Base-by-base conservation (phyloP, 1,284 basidiomycete genomes). In the Coriolopsis trogii region DNA sequence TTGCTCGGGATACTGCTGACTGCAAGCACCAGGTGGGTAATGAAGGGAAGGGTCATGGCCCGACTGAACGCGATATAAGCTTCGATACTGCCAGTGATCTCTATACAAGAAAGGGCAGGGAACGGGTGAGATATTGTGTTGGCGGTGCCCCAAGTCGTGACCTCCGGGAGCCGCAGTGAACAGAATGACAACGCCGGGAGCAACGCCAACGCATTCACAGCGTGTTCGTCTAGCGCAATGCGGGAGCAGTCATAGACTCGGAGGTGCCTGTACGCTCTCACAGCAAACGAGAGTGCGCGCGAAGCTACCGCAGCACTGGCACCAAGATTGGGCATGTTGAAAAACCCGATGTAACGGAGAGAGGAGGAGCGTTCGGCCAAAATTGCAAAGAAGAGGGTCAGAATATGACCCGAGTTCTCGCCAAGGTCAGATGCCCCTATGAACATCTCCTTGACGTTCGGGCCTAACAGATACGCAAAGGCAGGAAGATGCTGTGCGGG, bases 361-460 rank as follows among this genome's bases (percentile, higher is more conserved):
- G 39, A 41, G 13, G 18, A 16, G n/a, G 6, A 12, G 10, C 39
- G 39, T 26, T 21, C 15, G 3, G 39, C 39, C 15, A 41, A 26
- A 8, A 41, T 41, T 10, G 39, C 39, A 28, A 41, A 41, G 39
- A 41, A 41, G 2, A 41, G 39, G 8, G 39, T 41, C 5, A 41
- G 39, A 6, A 41, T 28, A 41, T 41, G 39, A 16, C 39, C 39
- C n/a, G 39, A 26, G 25, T 41, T 16, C 4, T 13, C 16, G 24
- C 24, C 39, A n/a, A 41, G 39, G 25, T 41, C 39, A 15, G 39
- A 25, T 10, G 39, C 39, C n/a, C 20, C 29, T 13, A 41, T 28
- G 39, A 41, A 16, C 39, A 41, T 41, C 39, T 41, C 25, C 39
- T 41, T 41, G n/a, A 41, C 39, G 29, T 41, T 41, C 3, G 12